These are phyloP conservation scores for Pythium oligandrum DNA, from an alignment of 352 stramenopile genomes.

Conservation along the genomic window DNA sequence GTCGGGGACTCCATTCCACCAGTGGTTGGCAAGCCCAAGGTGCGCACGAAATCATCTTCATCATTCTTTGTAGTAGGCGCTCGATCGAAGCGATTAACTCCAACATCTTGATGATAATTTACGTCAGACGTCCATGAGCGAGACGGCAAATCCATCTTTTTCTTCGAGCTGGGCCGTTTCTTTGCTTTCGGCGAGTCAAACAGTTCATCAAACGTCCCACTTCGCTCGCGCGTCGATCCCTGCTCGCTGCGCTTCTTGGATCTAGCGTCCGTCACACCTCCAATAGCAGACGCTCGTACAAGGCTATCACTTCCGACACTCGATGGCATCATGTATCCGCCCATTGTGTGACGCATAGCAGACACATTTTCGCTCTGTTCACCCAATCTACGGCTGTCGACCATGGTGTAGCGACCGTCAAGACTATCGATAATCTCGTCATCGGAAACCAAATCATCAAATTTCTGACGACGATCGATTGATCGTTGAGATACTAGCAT, in stretches of 20 bases:
- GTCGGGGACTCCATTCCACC: not conserved
- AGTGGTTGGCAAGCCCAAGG: constrained; percentile 1
- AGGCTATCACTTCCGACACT: constrained; percentile 6
- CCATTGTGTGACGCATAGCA: constrained; percentile 32
- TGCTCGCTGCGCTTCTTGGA: constrained; percentile 2
- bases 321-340: constrained; percentile 13
- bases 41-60: constrained; percentile 19
- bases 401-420: constrained; percentile 21
- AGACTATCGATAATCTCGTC: constrained; percentile 1
- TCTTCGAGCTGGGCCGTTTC: not conserved
- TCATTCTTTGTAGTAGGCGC: constrained; percentile 19
- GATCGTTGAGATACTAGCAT: constrained; percentile 3
- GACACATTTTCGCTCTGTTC: too few relatives aligned
- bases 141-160: constrained; percentile 2
- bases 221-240: constrained; percentile 23
- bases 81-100: constrained; percentile 55
- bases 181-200: constrained; percentile 54
- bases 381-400: constrained; percentile 4
- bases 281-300: constrained; percentile 6
- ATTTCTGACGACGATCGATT: constrained; percentile 4
- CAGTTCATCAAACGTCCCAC: constrained; percentile 71
- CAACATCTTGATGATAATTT: constrained; percentile 15
- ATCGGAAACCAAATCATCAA: not conserved
- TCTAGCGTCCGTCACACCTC: constrained; percentile 1
- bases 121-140: constrained; percentile 2